Evolutionary conservation across 2,329 filamentous ascomycete genomes (phyloP), one percentile per base, ranked within the genome.

Genomic region (Cercospora beticola): DNA sequence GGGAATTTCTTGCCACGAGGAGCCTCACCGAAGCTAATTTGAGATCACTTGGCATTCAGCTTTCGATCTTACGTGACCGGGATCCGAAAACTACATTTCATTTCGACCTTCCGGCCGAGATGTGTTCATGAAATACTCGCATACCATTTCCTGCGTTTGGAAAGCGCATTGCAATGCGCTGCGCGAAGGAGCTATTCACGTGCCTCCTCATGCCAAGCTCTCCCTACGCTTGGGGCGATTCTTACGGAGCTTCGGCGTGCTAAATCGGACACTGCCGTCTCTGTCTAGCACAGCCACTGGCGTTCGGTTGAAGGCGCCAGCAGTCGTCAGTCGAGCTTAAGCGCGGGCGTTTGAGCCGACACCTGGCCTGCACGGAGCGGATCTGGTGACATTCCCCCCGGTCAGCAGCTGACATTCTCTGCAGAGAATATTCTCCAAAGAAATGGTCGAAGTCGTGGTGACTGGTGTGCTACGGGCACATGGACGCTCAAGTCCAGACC

Each of bases 21-120:
- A 62, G 59, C 16, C 59, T 63, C 43, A 52, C 16, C 23, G 61
- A 62, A 54, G 61, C 61, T 63, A 63, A 63, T 63, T 63, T 54
- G 61, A 63, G 61, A 28, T 16, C 21, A 26, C 61, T 63, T 63
- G 61, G 61, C 61, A 54, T 63, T 21, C 61, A 63, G 36, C 43
- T 63, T n/a, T 18, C 23, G 36, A 63, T 52, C 43, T 63, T 5
- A 63, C 61, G 28, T 63, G 61, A 54, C 61, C 40, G 23, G 61
- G 43, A 28, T 21, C 18, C 28, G 26, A 28, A n/a, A 49, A 26
- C 23, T n/a, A 18, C 23, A 16, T 43, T 62, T 43, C 28, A 40
- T 63, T 54, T 54, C 43, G 43, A 31, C 26, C 28, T 33, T 16
- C 23, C 9, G 16, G 10, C 9, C 14, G 31, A 26, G n/a, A 21